Percentiles rank a stretch among this genome's conserved stretches.
phyloP scores from a whole-genome alignment of 306 rosid species.

The Quercus ilex region DNA sequence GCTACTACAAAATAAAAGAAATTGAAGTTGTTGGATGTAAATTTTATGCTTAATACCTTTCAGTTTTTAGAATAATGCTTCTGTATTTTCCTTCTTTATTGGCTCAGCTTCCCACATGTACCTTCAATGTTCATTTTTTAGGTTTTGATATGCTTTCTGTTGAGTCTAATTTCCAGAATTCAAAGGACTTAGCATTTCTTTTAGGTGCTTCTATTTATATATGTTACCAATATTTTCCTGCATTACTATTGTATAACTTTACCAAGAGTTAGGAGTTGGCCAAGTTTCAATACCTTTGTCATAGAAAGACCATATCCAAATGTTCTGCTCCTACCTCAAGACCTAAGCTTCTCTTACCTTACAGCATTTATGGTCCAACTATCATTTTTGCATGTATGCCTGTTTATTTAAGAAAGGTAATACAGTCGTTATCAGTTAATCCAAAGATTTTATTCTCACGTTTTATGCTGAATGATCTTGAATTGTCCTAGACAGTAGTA shows the following conservation, averaged over 20 bases:
- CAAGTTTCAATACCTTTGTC: too few species aligned
- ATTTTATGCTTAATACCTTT: too few species aligned
- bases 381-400: neutral
- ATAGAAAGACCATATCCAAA: too few species aligned
- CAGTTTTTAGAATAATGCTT: neutral
- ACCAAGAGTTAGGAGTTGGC: neutral
- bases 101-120: neutral
- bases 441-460: neutral
- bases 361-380: neutral
- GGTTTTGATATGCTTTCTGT: neutral
- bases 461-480: neutral
- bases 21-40: too few species aligned
- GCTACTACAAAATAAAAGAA: too few species aligned
- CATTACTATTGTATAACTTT: neutral
- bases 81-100: neutral
- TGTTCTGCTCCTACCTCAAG: too few species aligned
- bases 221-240: neutral
- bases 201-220: too few species aligned
- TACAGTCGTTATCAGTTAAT: neutral
- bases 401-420: neutral
- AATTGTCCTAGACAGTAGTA: neutral
- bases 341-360: too few species aligned
- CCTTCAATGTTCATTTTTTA: neutral
- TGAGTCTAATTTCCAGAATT: neutral
- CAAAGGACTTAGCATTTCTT: neutral